Evolutionary conservation across 768 basidiomycete genomes (phyloP).

Genomic region (Auricularia sp.): DNA sequence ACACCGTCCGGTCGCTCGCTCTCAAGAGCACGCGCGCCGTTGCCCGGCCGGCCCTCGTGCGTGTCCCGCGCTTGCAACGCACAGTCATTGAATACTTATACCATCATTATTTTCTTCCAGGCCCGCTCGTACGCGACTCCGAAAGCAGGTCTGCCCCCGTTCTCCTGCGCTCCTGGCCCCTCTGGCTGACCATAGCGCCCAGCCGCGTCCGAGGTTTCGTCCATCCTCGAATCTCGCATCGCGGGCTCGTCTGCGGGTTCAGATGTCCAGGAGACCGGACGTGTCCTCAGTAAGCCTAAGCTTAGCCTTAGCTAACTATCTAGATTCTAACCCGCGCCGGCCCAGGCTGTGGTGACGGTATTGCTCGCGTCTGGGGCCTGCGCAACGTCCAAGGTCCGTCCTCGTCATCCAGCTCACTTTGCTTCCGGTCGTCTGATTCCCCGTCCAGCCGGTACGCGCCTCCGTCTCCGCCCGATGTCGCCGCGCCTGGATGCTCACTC

Average conservation of each 20-base stretch:
- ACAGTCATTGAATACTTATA: not conserved
- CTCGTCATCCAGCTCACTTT: slow-evolving; percentile 2
- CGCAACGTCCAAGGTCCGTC: slow-evolving; percentile 88
- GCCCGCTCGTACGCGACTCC: slow-evolving; percentile 92
- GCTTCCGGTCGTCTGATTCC: slow-evolving; percentile 4
- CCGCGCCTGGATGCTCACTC: not conserved
- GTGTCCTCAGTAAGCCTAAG: slow-evolving; percentile 78
- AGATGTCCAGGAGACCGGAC: slow-evolving; percentile 98
- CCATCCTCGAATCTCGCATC: slow-evolving; percentile 98
- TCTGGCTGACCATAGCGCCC: slow-evolving; percentile 26
- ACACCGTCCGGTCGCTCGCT: slow-evolving; percentile 4
- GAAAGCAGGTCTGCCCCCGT: slow-evolving; percentile 72
- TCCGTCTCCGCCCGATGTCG: not conserved
- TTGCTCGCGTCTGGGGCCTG: slow-evolving; percentile 96
- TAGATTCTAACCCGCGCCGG: slow-evolving; percentile 14
- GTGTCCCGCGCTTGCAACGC: not conserved
- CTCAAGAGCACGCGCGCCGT: slow-evolving; percentile 27
- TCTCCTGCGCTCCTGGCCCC: not conserved
- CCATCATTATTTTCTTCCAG: not conserved
- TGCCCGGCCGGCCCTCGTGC: slow-evolving; percentile 15
- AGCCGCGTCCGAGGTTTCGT: slow-evolving; percentile 99
- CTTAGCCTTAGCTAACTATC: slow-evolving; percentile 13
- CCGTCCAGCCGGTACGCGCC: slow-evolving; percentile 16
- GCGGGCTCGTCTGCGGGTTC: slow-evolving; percentile 81
- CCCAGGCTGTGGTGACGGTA: slow-evolving; percentile 98